A percentile compares a stretch with the other conserved stretches of the same genome.
Evolutionary conservation across 805 yeast species (phyloP).

Genomic region (Yamadazyma laniorum): DNA sequence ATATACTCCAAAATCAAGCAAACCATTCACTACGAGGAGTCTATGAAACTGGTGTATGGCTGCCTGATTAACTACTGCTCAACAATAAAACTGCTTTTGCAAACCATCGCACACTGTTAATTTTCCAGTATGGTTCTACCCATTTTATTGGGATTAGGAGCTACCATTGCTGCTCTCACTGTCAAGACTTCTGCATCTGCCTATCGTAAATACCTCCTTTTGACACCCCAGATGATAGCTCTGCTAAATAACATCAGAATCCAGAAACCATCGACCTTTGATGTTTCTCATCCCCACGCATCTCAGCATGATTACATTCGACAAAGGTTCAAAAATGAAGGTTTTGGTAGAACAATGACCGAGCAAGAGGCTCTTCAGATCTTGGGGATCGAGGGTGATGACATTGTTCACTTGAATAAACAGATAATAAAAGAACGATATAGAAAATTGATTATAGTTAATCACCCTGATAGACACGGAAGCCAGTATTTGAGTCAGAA

Average conservation of each 20-base stretch:
- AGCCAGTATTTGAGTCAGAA: constrained; percentile 40
- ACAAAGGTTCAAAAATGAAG: constrained; percentile 30
- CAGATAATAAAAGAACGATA: constrained; percentile 32
- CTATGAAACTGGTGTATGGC: too few species aligned
- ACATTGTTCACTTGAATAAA: constrained; percentile 38
- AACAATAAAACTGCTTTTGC: too few species aligned
- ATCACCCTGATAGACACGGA: constrained; percentile 45
- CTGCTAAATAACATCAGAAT: constrained; percentile 28
- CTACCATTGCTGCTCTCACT: constrained; percentile 50
- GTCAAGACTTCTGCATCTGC: constrained; percentile 31
- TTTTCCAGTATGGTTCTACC: constrained; percentile 47
- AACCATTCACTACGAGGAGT: too few species aligned
- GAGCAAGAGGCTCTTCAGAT: constrained; percentile 42
- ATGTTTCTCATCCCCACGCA: constrained; percentile 11
- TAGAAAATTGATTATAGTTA: constrained; percentile 37
- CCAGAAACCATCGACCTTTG: constrained; percentile 1
- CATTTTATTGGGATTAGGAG: constrained; percentile 53
- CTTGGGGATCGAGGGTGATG: constrained; percentile 42
- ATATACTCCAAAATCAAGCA: too few species aligned
- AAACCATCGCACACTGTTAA: too few species aligned
- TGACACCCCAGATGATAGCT: constrained; percentile 39
- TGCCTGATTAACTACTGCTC: too few species aligned
- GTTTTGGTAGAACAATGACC: constrained; percentile 39
- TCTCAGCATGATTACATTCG: constrained; percentile 12
- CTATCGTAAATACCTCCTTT: constrained; percentile 25